A percentile compares a stretch with the other conserved stretches of the same genome.
Evolutionary conservation across 75 land plant species (phyloP).

Genomic region (Selaginella tamariscina): DNA sequence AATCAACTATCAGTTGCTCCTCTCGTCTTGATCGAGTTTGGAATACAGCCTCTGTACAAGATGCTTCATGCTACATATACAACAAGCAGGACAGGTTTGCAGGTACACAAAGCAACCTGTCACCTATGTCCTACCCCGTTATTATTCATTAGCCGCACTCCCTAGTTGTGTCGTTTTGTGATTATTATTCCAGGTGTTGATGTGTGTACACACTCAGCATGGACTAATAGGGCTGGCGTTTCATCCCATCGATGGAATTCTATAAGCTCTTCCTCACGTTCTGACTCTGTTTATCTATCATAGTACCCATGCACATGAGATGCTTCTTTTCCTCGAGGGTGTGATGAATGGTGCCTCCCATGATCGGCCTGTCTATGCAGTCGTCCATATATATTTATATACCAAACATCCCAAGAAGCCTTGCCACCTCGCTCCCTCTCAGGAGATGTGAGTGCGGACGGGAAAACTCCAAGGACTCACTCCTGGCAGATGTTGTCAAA

Average conservation of each 20-base stretch:
- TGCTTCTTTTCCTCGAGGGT: slow-evolving; percentile 56
- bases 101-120: slow-evolving; percentile 29
- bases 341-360: no score
- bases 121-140: background rate
- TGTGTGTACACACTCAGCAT: no score
- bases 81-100: slow-evolving; percentile 98
- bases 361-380: no score
- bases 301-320: slow-evolving; percentile 67
- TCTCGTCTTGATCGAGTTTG: slow-evolving; percentile 67
- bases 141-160: no score
- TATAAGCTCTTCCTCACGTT: slow-evolving; percentile 83
- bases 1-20: slow-evolving; percentile 34
- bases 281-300: slow-evolving; percentile 64
- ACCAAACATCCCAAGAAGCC: no score
- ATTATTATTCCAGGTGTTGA: background rate
- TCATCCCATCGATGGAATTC: slow-evolving; percentile 83
- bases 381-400: no score
- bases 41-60: slow-evolving; percentile 81
- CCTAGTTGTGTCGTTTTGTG: background rate
- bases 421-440: no score
- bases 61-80: slow-evolving; percentile 90
- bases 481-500: no score
- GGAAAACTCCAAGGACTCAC: no score
- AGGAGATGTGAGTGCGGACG: no score
- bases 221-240: slow-evolving; percentile 94